These are phyloP conservation scores for Phytophthora podocarpi DNA, from an alignment of 352 stramenopile species.

Conservation along the genomic window DNA sequence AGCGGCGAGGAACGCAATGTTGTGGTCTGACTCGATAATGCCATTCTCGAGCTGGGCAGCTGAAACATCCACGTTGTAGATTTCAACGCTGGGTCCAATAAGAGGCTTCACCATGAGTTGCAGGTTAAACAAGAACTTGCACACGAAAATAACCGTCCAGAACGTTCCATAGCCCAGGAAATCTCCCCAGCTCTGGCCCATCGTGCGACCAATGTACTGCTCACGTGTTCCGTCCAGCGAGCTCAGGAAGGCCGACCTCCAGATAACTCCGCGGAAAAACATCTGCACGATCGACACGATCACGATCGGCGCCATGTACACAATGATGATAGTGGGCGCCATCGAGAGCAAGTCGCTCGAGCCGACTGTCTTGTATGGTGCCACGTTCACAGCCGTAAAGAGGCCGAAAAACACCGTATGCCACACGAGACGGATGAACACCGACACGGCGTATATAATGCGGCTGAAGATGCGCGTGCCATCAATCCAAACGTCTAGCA, in stretches of 20 bases:
- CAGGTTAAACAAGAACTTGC: conserved; percentile 98
- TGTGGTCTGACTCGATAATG: conserved; percentile 77
- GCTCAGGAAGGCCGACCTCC: conserved; percentile 59
- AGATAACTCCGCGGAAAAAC: conserved; percentile 62
- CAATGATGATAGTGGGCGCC: conserved; percentile 50
- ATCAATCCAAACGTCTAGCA: conserved; percentile 87
- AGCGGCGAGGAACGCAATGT: conserved; percentile 76
- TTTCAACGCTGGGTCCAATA: conserved; percentile 95
- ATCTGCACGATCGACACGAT: conserved; percentile 72
- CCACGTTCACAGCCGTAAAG: conserved; percentile 69
- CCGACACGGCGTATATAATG: conserved; percentile 55
- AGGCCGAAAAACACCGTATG: conserved; percentile 82
- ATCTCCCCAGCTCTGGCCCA: conserved; percentile 71
- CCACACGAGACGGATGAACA: conserved; percentile 81
- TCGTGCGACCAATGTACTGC: conserved; percentile 85
- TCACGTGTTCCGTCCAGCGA: conserved; percentile 69
- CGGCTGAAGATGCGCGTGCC: conserved; percentile 73
- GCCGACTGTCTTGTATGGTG: conserved; percentile 70
- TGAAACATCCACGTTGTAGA: conserved; percentile 84
- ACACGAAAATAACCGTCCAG: conserved; percentile 84
- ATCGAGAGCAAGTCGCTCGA: conserved; percentile 67
- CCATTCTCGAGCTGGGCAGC: conserved; percentile 47
- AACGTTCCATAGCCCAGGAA: conserved; percentile 76
- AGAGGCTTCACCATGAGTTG: conserved; percentile 97
- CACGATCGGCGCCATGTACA: conserved; percentile 70